Evolutionary conservation across 2,329 filamentous ascomycete species (phyloP), one percentile per base, ranked within the genome.

Genomic region (Lasiodiplodia theobromae): DNA sequence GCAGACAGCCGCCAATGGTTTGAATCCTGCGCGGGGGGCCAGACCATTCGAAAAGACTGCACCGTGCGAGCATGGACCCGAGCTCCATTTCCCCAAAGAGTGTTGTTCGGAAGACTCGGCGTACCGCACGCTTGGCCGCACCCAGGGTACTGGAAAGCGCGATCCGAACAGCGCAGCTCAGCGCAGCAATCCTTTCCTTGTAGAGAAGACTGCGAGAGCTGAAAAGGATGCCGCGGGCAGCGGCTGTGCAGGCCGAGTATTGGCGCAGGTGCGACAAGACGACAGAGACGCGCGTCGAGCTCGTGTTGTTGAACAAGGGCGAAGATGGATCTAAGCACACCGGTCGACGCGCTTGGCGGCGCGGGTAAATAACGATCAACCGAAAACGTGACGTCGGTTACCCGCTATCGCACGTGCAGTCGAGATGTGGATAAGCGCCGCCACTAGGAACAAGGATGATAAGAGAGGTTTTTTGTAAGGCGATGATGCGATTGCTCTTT

Each of bases 401-500:
- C 25, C 23, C 58, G 23, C 44, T 11, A n/a, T 47, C n/a, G 44
- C 44, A 47, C 44, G 44, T 47, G 16, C 31, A 21, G 58, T 47
- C 40, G 37, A n/a, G 6, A 23, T n/a, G 18, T n/a, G 37, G 23
- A 28, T 28, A 60, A 31, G 38, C 57, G n/a, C 21, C 23, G 28
- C 47, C 8, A 12, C 37, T 14, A 44, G 18, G 16, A 25, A 31
- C 57, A 28, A 25, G 57, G 57, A n/a, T 44, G 38, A 60, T 28
- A 28, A 44, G 21, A n/a, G 37, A 14, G 40, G 40, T 18, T 7
- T 58, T 60, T 31, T 18, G 57, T 51, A 63, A 63, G 44, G 7
- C 18, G 44, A 63, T 51, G 40, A 63, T 63, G 58, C 34, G 58
- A 63, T 53, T 51, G 2, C n/a, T 64, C 34, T 38, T 14, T 53